phyloP scores from a whole-genome alignment of 1,284 basidiomycete species.

The Ceratobasidium theobromae region DNA sequence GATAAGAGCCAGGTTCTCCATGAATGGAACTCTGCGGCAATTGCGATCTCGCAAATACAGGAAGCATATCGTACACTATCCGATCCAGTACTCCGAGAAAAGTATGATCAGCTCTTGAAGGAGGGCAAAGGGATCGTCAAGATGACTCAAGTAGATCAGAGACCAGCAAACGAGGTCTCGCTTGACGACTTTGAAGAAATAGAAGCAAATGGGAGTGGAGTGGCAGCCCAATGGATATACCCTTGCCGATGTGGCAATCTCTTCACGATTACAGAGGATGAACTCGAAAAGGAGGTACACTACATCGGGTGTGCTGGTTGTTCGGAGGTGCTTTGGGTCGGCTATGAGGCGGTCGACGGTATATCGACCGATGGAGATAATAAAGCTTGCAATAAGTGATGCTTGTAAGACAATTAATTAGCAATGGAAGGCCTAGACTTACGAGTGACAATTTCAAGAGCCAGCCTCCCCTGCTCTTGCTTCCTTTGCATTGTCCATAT shows the following conservation, averaged over 20 bases:
- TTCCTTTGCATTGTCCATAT: not conserved
- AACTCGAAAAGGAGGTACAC: slow-evolving; percentile 67
- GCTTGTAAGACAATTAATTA: no score
- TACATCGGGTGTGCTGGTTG: slow-evolving; percentile 67
- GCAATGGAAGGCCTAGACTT: no score
- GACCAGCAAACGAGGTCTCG: slow-evolving; percentile 75
- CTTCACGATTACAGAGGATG: slow-evolving; percentile 57
- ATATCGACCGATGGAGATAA: not conserved
- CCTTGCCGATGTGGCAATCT: slow-evolving; percentile 67
- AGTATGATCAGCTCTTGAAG: slow-evolving; percentile 50
- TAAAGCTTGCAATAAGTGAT: not conserved
- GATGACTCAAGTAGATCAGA: slow-evolving; percentile 32
- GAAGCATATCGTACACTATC: slow-evolving; percentile 48
- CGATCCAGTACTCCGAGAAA: slow-evolving; percentile 48
- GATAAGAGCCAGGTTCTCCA: slow-evolving; percentile 49
- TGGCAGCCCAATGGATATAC: slow-evolving; percentile 52
- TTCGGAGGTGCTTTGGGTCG: slow-evolving; percentile 76
- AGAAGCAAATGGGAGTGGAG: slow-evolving; percentile 38
- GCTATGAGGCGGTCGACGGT: slow-evolving; percentile 60
- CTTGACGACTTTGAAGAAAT: slow-evolving; percentile 64
- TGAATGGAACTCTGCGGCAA: slow-evolving; percentile 12
- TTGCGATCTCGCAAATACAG: slow-evolving; percentile 59
- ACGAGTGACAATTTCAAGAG: no score
- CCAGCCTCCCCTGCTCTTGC: not conserved
- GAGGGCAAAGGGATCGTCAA: slow-evolving; percentile 43